phyloP scores from a whole-genome alignment of 495 filamentous ascomycete genomes.

The Lasiosphaeriaceae sp. region DNA sequence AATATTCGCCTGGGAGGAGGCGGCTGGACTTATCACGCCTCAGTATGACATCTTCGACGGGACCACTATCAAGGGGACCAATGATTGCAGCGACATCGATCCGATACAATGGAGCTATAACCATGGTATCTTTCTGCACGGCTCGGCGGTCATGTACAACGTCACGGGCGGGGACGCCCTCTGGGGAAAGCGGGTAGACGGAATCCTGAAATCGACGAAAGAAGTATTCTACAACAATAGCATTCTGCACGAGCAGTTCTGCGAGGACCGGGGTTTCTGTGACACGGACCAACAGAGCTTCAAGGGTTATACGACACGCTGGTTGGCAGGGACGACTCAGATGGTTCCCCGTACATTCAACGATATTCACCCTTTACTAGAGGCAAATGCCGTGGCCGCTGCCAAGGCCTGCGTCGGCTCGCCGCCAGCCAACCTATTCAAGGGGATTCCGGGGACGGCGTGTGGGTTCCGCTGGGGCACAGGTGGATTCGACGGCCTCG shows the following conservation, averaged over 20 bases:
- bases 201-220: slow-evolving; percentile 49
- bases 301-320: slow-evolving; percentile 71
- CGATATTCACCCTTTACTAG: slow-evolving; percentile 54
- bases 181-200: slow-evolving; percentile 57
- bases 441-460: slow-evolving; percentile 47
- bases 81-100: slow-evolving; percentile 54
- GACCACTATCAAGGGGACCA: slow-evolving; percentile 40
- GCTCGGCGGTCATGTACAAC: slow-evolving; percentile 77
- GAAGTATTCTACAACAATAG: slow-evolving; percentile 56
- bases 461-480: slow-evolving; percentile 51
- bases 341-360: slow-evolving; percentile 61
- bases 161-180: slow-evolving; percentile 40
- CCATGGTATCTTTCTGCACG: slow-evolving; percentile 67
- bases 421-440: slow-evolving; percentile 36
- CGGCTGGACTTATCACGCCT: slow-evolving; percentile 56
- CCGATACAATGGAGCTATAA: slow-evolving; percentile 74
- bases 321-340: slow-evolving; percentile 62
- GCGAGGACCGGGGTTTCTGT: slow-evolving; percentile 63
- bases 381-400: slow-evolving; percentile 57
- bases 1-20: slow-evolving; percentile 64
- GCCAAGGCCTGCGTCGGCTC: slow-evolving; percentile 61
- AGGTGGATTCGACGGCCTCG: slow-evolving; percentile 33
- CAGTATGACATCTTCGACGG: slow-evolving; percentile 67
- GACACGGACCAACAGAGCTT: slow-evolving; percentile 68
- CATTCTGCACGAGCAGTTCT: slow-evolving; percentile 65